Base-by-base conservation (phyloP, 129 eudicot genomes). In the Centrapalus pauciflorus region DNA sequence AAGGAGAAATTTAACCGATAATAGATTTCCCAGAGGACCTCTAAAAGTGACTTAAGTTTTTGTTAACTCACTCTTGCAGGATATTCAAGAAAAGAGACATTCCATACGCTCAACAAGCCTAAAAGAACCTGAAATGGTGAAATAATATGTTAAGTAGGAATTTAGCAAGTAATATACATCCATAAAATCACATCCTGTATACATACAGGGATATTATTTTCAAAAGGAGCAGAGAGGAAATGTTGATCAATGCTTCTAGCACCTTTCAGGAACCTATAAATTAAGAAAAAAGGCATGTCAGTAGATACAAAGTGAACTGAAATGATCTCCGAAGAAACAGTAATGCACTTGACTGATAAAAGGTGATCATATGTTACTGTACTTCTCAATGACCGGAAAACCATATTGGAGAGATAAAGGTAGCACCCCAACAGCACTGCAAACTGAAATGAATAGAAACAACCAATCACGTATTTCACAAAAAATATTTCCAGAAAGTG, bases 351-450 rank as follows among this genome's bases (percentile, higher is more conserved):
- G 29, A 65, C 21, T 10, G 29, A 52, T 13, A 35, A 21, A 74
- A 75, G 41, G 64, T 69, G 40, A 67, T 61, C 8, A 50, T 20
- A 29, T 50, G 79, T 72, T 78, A 82, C 75, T 38, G 64, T 92
- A 93, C 99, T 82, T 89, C 56, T 93, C 99, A 78, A 93, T 74
- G 40, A 93, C 79, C 5, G 83, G 69, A 73, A 93, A 93, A 29
- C 99, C 99, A 49, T 93, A 93, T 82, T 93, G 99, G 72, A 93
- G 90, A 69, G 99, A 86, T 51, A 93, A 84, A 61, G 99, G 99
- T 78, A 93, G 70, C 24, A 86, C 96, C 72, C 99, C 99, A 56
- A 93, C 99, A 55, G 99, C 99, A 56, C 99, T 93, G 86, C 99
- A 89, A 76, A 93, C 99, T 93, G 92, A 72, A 77, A 52, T 3